These are phyloP conservation scores for Globisporangium polare DNA, from an alignment of 352 stramenopile genomes.

Conservation along the genomic window DNA sequence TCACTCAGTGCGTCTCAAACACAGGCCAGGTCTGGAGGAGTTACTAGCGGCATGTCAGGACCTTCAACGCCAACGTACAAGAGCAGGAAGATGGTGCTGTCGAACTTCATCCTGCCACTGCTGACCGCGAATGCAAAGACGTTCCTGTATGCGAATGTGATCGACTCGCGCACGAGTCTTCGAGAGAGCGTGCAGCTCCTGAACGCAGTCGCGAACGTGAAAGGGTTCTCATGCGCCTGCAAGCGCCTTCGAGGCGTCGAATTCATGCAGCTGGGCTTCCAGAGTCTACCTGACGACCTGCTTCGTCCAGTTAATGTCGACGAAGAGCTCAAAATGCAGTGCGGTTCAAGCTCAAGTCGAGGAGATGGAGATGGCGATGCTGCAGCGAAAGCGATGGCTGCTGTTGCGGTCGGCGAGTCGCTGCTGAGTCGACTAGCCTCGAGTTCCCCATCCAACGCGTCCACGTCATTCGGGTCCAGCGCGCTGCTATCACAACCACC, in stretches of 20 bases:
- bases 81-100: conserved; percentile 30
- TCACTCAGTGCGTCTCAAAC: not conserved
- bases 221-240: conserved; percentile 50
- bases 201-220: conserved; percentile 59
- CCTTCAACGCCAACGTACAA: conserved; percentile 8
- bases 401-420: conserved; percentile 26
- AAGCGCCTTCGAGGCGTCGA: conserved; percentile 42
- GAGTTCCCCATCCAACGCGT: conserved; percentile 5
- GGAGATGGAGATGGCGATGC: not conserved
- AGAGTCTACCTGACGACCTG: conserved; percentile 22
- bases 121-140: conserved; percentile 56
- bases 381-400: conserved; percentile 23
- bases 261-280: conserved; percentile 50
- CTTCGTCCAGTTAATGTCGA: not conserved
- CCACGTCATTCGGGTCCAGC: conserved; percentile 1
- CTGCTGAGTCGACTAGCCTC: conserved; percentile 31
- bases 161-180: conserved; percentile 62
- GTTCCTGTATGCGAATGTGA: conserved; percentile 66
- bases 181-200: conserved; percentile 59
- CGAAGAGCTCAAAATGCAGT: conserved; percentile 6
- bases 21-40: not conserved
- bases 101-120: conserved; percentile 61
- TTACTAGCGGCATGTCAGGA: not conserved
- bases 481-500: not conserved
- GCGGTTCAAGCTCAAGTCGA: too few species aligned